Conservation (phyloP, 176 grass and related monocot genomes). For the Otatea glauca region DNA sequence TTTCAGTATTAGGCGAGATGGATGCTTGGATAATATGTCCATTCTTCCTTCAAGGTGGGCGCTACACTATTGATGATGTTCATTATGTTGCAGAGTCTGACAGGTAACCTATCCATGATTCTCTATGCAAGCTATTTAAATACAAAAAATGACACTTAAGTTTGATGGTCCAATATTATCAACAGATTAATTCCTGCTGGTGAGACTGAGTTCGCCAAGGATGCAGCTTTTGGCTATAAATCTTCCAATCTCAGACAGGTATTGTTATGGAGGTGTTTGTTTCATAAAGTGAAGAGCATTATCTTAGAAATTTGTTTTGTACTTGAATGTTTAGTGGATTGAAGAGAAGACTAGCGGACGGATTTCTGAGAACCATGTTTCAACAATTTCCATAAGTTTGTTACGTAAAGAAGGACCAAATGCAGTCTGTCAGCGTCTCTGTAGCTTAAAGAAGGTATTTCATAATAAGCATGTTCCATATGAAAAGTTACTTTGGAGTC, state of each 20-base stretch:
- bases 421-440: slow-evolving; percentile 79
- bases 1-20: slow-evolving; percentile 96
- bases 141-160: slow-evolving; percentile 36
- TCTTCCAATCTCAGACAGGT: slow-evolving; percentile 98
- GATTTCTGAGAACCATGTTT: slow-evolving; percentile 63
- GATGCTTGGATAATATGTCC: slow-evolving; percentile 99
- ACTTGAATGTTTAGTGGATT: slow-evolving; percentile 72
- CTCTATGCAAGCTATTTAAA: slow-evolving; percentile 33
- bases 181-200: slow-evolving; percentile 89
- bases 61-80: slow-evolving; percentile 89
- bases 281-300: slow-evolving; percentile 5
- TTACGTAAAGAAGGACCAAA: slow-evolving; percentile 81
- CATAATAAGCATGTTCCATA: slow-evolving; percentile 6
- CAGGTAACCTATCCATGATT: slow-evolving; percentile 57
- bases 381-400: slow-evolving; percentile 86
- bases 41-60: slow-evolving; percentile 97
- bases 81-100: slow-evolving; percentile 90
- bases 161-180: slow-evolving; percentile 41
- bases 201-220: slow-evolving; percentile 94
- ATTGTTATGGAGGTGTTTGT: slow-evolving; percentile 31
- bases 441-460: slow-evolving; percentile 78
- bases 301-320: slow-evolving; percentile 31
- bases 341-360: slow-evolving; percentile 89
- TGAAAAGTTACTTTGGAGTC: slow-evolving; percentile 12
- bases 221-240: slow-evolving; percentile 95